Evolutionary conservation across 352 stramenopile species (phyloP).

Genomic region (Salisapilia sapeloensis): DNA sequence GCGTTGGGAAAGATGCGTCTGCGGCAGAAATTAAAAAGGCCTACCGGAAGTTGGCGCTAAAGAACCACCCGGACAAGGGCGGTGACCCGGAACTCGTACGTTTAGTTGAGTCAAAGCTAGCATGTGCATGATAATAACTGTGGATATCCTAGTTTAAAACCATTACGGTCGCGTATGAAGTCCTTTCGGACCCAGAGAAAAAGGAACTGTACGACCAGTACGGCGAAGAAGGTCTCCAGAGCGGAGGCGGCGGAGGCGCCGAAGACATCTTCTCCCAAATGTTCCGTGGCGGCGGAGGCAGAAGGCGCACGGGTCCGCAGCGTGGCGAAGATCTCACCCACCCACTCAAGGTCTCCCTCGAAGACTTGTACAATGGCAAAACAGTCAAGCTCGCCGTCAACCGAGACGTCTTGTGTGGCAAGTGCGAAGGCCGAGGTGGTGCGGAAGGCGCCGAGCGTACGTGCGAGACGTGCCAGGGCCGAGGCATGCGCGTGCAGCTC

Average conservation of each 20-base stretch:
- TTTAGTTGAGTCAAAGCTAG: constrained; percentile 1
- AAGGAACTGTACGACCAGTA: constrained; percentile 86
- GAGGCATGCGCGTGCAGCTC: constrained; percentile 89
- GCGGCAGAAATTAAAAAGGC: constrained; percentile 82
- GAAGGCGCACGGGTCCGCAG: constrained; percentile 68
- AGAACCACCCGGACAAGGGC: constrained; percentile 97
- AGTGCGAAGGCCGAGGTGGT: constrained; percentile 80
- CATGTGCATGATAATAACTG: background rate
- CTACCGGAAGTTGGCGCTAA: constrained; percentile 80
- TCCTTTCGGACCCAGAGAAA: constrained; percentile 89
- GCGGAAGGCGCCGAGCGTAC: constrained; percentile 87
- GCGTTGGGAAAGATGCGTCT: constrained; percentile 70
- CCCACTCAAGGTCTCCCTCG: constrained; percentile 92
- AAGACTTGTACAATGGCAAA: constrained; percentile 99
- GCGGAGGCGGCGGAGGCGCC: constrained; percentile 47
- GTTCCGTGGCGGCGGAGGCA: constrained; percentile 77
- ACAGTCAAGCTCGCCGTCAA: constrained; percentile 96
- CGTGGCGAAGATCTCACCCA: constrained; percentile 93
- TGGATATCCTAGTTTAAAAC: constrained; percentile 65
- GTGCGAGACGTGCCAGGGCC: constrained; percentile 90
- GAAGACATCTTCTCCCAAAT: constrained; percentile 96
- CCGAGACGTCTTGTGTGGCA: constrained; percentile 83
- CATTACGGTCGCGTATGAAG: constrained; percentile 93
- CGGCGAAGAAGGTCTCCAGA: constrained; percentile 95
- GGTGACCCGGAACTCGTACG: constrained; percentile 88